A percentile compares a stretch with the other conserved stretches of the same genome.
Conservation (phyloP, 129 eudicot species). For the Saposhnikovia divaricata region DNA sequence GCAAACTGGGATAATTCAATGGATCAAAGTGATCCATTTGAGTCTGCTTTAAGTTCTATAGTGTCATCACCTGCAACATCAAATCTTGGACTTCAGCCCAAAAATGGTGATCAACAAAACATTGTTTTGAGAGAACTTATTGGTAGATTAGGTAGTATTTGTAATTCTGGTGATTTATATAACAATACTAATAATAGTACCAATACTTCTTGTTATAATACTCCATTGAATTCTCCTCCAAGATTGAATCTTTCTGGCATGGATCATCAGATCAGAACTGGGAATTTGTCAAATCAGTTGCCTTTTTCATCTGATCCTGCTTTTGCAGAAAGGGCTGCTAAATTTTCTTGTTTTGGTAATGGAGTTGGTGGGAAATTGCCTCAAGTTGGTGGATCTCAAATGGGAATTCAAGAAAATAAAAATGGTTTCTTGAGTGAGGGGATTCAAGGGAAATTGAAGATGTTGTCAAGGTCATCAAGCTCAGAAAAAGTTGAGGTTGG, state of each 20-base stretch:
- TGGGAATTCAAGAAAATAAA: constrained; percentile 32
- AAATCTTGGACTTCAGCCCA: constrained; percentile 14
- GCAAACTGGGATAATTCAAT: constrained; percentile 58
- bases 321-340: constrained; percentile 82
- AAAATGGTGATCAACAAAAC: constrained; percentile 27
- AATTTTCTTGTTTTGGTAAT: constrained; percentile 14
- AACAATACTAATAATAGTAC: constrained; percentile 19
- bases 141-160: constrained; percentile 75
- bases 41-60: constrained; percentile 87
- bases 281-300: constrained; percentile 31
- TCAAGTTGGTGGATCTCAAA: constrained; percentile 29
- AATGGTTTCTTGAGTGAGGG: constrained; percentile 18
- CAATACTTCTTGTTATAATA: constrained; percentile 66
- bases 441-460: constrained; percentile 23
- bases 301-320: constrained; percentile 62
- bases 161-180: constrained; percentile 51
- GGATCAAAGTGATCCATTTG: constrained; percentile 83
- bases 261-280: constrained; percentile 34
- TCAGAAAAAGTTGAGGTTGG: constrained; percentile 44
- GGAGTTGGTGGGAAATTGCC: not conserved
- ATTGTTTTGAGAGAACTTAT: constrained; percentile 60
- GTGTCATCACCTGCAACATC: constrained; percentile 74
- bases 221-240: constrained; percentile 84
- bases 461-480: constrained; percentile 21
- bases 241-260: constrained; percentile 49